phyloP scores from a whole-genome alignment of 331 rosid genomes.

The Malus hybrid region DNA sequence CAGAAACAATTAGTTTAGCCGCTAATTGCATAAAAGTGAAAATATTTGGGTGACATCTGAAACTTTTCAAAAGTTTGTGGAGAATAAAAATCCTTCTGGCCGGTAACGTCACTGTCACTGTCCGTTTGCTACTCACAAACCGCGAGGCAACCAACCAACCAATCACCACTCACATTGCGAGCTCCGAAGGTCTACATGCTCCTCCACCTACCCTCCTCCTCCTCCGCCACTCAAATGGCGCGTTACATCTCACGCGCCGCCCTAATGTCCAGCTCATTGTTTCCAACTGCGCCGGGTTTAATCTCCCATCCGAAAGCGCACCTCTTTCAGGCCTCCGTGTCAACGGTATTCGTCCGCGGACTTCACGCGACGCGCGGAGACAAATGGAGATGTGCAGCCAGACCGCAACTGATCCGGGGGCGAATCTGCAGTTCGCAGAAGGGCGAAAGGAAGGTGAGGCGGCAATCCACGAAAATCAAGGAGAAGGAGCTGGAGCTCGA shows the following conservation, averaged over 20 bases:
- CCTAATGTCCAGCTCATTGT: constrained; percentile 8
- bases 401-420: constrained; percentile 5
- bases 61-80: background rate
- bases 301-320: background rate
- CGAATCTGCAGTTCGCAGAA: constrained; percentile 31
- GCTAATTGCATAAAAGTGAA: background rate
- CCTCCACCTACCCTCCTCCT: constrained; percentile 28
- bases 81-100: background rate
- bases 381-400: constrained; percentile 5
- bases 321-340: constrained; percentile 3
- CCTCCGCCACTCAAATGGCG: constrained; percentile 43
- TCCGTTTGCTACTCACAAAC: background rate
- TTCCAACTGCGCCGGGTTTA: constrained; percentile 5
- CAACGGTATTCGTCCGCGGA: constrained; percentile 25
- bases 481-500: constrained; percentile 48
- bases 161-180: background rate
- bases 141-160: background rate
- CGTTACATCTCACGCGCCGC: constrained; percentile 34
- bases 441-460: constrained; percentile 42
- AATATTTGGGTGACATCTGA: background rate
- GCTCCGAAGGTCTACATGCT: constrained; percentile 21
- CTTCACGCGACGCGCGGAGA: constrained; percentile 23
- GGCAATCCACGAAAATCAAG: constrained; percentile 33
- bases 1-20: too few species aligned
- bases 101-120: background rate